Evolutionary conservation across 169 alveolate genomes (phyloP), one percentile per base, ranked within the genome.

Genomic region (Amoebophrya sp.): DNA sequence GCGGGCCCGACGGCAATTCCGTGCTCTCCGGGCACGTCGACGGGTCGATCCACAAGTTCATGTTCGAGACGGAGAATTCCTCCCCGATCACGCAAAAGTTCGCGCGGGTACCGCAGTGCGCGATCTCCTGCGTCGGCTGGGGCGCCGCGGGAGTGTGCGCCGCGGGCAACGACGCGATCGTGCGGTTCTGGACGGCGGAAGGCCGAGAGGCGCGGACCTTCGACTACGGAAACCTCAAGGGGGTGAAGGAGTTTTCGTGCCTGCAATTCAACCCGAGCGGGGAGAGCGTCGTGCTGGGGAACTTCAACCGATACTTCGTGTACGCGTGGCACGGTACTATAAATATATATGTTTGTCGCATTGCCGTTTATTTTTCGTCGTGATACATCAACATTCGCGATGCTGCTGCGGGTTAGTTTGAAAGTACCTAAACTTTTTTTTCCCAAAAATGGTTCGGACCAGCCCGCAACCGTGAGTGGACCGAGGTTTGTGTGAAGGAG

Each of bases 91-190:
- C 78, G 78, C 78, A 58, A 29, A 58, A 58, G 23, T 58, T 58
- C 23, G 0, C 7, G 34, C 78, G 78, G 34, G 78, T 58, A 16
- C 78, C 78, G 26, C 4, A 58, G 7, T 58, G 78, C 78, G 23
- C 29, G 29, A 58, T 58, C 34, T 13, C 29, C 5, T 58, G 78
- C 78, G 23, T 58, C 34, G 78, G 78, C 88, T 91, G 92, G 92
- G 92, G 92, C 89, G 98, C 97, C 2, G 96, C 96, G 38, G 96
- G 96, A 89, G 95, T 97, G 43, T 90, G 95, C 29, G 99, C 98
- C 18, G 99, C 97, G 88, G 99, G 99, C 69, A 97, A 96, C 92
- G 98, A 96, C 91, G 95, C 95, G 40, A 95, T 95, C 91, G 96
- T 97, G 88, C 94, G 95, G 0, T 96, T 97, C 91, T 97, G 96